phyloP scores from a whole-genome alignment of 2,329 filamentous ascomycete species.

The Hawksworthiomyces lignivorus region DNA sequence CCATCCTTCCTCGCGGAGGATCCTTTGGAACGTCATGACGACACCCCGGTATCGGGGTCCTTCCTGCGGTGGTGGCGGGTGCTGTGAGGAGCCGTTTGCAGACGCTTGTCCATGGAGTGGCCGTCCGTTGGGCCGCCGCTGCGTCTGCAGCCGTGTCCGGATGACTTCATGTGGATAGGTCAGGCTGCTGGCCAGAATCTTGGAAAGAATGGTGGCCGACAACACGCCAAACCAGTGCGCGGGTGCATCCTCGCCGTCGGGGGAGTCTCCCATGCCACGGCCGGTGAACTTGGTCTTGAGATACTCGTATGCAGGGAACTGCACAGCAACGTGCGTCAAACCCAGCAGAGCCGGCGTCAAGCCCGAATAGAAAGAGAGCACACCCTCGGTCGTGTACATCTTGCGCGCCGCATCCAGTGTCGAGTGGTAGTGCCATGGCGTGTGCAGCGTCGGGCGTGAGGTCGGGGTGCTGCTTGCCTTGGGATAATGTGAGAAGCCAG shows the following conservation, averaged over 20 bases:
- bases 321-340: slow-evolving; percentile 89
- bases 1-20: slow-evolving; percentile 89
- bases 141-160: slow-evolving; percentile 86
- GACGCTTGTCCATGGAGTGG: too few relatives aligned
- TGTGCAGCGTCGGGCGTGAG: slow-evolving; percentile 46
- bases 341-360: slow-evolving; percentile 87
- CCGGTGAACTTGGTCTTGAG: slow-evolving; percentile 89
- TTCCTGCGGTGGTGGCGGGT: background rate
- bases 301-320: slow-evolving; percentile 93
- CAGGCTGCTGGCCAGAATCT: slow-evolving; percentile 85
- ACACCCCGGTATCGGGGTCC: slow-evolving; percentile 64
- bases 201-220: slow-evolving; percentile 84
- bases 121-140: slow-evolving; percentile 64
- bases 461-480: slow-evolving; percentile 47
- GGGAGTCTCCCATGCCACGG: slow-evolving; percentile 70
- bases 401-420: slow-evolving; percentile 89
- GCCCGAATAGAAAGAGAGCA: slow-evolving; percentile 90
- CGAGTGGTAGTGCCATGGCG: slow-evolving; percentile 85
- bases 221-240: slow-evolving; percentile 79
- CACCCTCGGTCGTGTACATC: slow-evolving; percentile 88
- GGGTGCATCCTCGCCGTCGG: slow-evolving; percentile 44
- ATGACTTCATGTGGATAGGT: slow-evolving; percentile 98
- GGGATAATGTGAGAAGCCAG: slow-evolving; percentile 37
- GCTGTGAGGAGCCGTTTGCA: background rate
- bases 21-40: slow-evolving; percentile 72